Evolutionary conservation across 1,284 basidiomycete species (phyloP).

Genomic region (Moniliella sp.): DNA sequence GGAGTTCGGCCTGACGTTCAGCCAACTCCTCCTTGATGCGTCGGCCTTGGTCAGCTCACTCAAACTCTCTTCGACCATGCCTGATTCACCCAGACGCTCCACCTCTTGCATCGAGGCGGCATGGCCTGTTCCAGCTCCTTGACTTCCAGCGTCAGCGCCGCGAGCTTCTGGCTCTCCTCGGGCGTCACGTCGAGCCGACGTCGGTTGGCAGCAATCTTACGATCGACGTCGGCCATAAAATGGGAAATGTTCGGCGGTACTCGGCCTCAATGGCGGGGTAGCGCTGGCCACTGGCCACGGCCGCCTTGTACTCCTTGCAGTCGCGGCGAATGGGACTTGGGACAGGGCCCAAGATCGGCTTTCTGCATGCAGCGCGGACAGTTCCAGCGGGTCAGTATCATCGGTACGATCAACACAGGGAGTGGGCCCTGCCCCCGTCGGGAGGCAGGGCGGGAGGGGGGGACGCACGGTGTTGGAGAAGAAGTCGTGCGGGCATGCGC

Average conservation of each 20-base stretch:
- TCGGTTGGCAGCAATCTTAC: conserved; percentile 78
- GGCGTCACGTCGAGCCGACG: conserved; percentile 92
- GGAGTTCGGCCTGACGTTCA: conserved; percentile 88
- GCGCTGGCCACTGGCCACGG: conserved; percentile 44
- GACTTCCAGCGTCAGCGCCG: conserved; percentile 95
- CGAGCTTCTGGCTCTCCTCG: conserved; percentile 95
- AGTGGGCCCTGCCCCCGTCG: no score
- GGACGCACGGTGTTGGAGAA: conserved; percentile 84
- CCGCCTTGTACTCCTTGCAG: conserved; percentile 74
- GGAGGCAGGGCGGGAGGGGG: background rate
- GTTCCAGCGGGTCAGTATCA: background rate
- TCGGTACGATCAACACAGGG: no score
- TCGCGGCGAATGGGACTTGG: conserved; percentile 82
- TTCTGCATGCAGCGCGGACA: conserved; percentile 44
- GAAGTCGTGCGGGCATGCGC: conserved; percentile 84
- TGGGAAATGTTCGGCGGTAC: conserved; percentile 76
- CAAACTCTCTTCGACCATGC: conserved; percentile 95
- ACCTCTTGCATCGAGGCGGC: conserved; percentile 93
- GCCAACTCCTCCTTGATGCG: conserved; percentile 84
- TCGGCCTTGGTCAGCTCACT: conserved; percentile 89
- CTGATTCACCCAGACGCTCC: conserved; percentile 83
- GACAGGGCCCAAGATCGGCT: conserved; percentile 97
- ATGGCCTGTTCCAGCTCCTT: conserved; percentile 95
- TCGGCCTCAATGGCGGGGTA: conserved; percentile 29
- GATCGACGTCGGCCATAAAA: conserved; percentile 93